Evolutionary conservation across 495 filamentous ascomycete genomes (phyloP).

Genomic region (Pyrenula massariospora): DNA sequence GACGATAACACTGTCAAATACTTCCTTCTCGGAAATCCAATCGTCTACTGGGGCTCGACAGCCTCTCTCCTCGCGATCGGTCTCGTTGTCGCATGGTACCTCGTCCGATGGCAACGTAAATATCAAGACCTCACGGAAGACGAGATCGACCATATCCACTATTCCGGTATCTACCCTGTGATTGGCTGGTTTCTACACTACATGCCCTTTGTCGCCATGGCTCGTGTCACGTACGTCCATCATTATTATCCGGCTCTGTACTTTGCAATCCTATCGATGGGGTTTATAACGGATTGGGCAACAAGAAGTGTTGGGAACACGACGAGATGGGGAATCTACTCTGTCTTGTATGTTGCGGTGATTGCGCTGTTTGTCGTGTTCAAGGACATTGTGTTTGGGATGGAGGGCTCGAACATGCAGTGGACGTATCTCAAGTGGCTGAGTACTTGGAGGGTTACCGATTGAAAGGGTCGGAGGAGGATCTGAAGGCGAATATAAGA

Average conservation of each 20-base stretch:
- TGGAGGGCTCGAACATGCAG: conserved; percentile 72
- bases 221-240: conserved; percentile 95
- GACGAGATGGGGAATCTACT: conserved; percentile 51
- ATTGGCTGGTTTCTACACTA: conserved; percentile 96
- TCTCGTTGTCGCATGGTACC: conserved; percentile 67
- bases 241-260: conserved; percentile 99
- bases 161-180: conserved; percentile 80
- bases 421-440: conserved; percentile 94
- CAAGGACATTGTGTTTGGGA: conserved; percentile 92
- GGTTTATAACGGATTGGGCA: conserved; percentile 81
- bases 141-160: conserved; percentile 89
- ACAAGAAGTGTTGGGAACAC: conserved; percentile 48
- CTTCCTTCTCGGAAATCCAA: conserved; percentile 92
- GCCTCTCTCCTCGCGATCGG: conserved; percentile 61
- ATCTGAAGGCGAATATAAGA: no score
- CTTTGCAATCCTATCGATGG: conserved; percentile 83
- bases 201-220: conserved; percentile 92
- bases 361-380: conserved; percentile 81
- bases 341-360: conserved; percentile 54
- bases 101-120: conserved; percentile 91
- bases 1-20: conserved; percentile 93
- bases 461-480: no score
- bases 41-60: conserved; percentile 93
- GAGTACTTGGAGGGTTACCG: conserved; percentile 39
- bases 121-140: conserved; percentile 67